Percentiles rank a stretch among this genome's conserved stretches.
Evolutionary conservation across 2,329 filamentous ascomycete species (phyloP).

Genomic region (Neopestalotiopsis sp.): DNA sequence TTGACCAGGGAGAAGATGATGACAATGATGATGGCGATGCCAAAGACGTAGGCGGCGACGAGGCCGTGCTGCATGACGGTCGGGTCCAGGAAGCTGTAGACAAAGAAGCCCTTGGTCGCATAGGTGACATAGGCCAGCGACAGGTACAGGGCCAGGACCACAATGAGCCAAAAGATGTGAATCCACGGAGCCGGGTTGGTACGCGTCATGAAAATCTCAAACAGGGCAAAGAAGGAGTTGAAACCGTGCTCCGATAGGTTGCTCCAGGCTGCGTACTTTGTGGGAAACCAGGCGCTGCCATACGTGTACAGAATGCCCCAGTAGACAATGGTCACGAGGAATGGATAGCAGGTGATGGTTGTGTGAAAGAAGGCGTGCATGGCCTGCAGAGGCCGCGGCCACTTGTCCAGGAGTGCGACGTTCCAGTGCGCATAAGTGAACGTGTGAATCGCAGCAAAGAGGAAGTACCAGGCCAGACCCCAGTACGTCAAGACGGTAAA

Average conservation of each 20-base stretch:
- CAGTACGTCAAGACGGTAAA: constrained; percentile 85
- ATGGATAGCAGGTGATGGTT: constrained; percentile 66
- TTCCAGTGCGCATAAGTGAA: constrained; percentile 64
- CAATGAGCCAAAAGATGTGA: constrained; percentile 69
- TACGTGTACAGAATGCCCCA: constrained; percentile 72
- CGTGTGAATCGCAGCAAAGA: constrained; percentile 71
- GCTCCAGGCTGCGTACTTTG: constrained; percentile 61
- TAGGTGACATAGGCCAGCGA: constrained; percentile 75
- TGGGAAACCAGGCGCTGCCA: constrained; percentile 63
- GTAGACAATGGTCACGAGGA: constrained; percentile 74
- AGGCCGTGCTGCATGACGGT: constrained; percentile 51
- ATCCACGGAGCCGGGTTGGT: constrained; percentile 63
- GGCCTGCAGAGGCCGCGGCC: constrained; percentile 66
- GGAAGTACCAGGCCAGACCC: constrained; percentile 81
- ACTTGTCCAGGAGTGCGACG: constrained; percentile 59
- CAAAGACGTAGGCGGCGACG: constrained; percentile 66
- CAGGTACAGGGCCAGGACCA: constrained; percentile 76
- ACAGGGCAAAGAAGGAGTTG: constrained; percentile 75
- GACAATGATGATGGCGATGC: constrained; percentile 48
- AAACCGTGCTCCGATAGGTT: constrained; percentile 77
- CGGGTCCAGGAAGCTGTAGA: constrained; percentile 79
- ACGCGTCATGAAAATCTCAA: constrained; percentile 74
- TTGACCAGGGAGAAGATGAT: constrained; percentile 49
- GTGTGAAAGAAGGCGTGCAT: constrained; percentile 70
- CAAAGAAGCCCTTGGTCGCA: constrained; percentile 73